Evolutionary conservation across 139 green algal genomes (phyloP).

Genomic region (Zygnema cylindricum): DNA sequence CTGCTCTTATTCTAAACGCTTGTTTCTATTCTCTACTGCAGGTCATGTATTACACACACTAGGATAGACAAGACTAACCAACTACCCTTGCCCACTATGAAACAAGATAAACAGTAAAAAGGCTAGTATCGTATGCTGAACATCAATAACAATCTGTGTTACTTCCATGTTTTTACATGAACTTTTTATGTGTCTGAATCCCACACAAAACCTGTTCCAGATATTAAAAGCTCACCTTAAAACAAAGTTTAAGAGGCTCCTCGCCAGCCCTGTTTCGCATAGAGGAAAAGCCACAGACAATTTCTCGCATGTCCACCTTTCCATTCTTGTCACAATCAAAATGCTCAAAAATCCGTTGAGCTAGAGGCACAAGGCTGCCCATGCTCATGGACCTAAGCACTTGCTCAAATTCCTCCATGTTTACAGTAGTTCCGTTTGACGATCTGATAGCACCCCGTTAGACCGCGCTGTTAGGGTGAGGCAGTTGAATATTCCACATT

Average conservation of each 20-base stretch:
- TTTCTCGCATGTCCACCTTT: slow-evolving; percentile 60
- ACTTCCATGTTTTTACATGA: too few relatives aligned
- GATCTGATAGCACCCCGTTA: slow-evolving; percentile 21
- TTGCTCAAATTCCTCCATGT: slow-evolving; percentile 53
- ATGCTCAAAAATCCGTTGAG: slow-evolving; percentile 52
- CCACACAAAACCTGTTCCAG: slow-evolving; percentile 9
- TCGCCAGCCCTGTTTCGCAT: slow-evolving; percentile 50
- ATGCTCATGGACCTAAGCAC: slow-evolving; percentile 55
- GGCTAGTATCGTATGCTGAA: too few relatives aligned
- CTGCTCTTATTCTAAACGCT: too few relatives aligned
- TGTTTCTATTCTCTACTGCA: too few relatives aligned
- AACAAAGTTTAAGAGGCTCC: slow-evolving; percentile 52
- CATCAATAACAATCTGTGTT: too few relatives aligned
- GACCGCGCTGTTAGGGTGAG: too few relatives aligned
- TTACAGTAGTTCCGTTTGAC: slow-evolving; percentile 49
- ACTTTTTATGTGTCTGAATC: too few relatives aligned
- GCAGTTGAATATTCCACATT: too few relatives aligned
- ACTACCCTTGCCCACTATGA: background rate
- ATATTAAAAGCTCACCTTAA: slow-evolving; percentile 50
- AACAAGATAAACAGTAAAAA: slow-evolving; percentile 13
- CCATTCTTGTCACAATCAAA: slow-evolving; percentile 62
- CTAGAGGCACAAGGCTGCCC: slow-evolving; percentile 42
- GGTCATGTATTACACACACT: too few relatives aligned
- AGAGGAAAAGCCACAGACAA: slow-evolving; percentile 57
- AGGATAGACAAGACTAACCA: too few relatives aligned